phyloP scores from a whole-genome alignment of 768 basidiomycete genomes.

The Mrakia frigida region DNA sequence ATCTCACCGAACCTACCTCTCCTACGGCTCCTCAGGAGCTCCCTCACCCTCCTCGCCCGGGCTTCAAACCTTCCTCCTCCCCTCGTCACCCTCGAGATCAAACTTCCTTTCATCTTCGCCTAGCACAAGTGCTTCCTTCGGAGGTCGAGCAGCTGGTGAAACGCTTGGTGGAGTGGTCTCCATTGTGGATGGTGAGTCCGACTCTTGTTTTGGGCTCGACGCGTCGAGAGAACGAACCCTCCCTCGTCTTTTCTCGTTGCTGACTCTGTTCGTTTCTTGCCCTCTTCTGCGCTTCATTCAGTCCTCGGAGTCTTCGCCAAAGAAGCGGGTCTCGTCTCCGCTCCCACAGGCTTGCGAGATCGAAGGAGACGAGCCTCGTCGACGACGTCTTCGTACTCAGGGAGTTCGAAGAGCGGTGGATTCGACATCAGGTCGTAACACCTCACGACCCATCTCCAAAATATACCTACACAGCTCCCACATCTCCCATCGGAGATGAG shows the following conservation, averaged over 20 bases:
- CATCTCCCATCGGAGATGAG: neutral
- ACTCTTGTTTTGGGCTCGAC: neutral
- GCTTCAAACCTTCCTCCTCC: neutral
- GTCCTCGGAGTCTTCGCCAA: slow-evolving; percentile 10
- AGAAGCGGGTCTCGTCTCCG: slow-evolving; percentile 12
- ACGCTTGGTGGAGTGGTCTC: neutral
- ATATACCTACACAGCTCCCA: neutral
- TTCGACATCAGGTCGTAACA: neutral
- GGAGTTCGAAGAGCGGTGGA: neutral
- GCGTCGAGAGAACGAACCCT: neutral
- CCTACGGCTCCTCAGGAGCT: neutral
- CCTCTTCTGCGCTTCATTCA: neutral
- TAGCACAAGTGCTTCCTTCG: neutral
- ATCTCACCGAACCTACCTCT: slow-evolving; percentile 10
- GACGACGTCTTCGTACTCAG: neutral
- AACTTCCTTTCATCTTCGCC: neutral
- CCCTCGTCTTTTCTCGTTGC: neutral
- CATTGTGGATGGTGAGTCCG: neutral
- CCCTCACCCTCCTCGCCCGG: neutral
- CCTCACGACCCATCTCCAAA: neutral
- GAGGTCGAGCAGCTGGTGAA: neutral
- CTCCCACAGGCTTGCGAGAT: neutral
- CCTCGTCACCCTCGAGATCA: neutral
- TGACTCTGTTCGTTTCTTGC: neutral
- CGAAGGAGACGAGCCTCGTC: neutral